Base-by-base conservation (phyloP, 208 protist genomes). In the Trypanosoma conorhini region DNA sequence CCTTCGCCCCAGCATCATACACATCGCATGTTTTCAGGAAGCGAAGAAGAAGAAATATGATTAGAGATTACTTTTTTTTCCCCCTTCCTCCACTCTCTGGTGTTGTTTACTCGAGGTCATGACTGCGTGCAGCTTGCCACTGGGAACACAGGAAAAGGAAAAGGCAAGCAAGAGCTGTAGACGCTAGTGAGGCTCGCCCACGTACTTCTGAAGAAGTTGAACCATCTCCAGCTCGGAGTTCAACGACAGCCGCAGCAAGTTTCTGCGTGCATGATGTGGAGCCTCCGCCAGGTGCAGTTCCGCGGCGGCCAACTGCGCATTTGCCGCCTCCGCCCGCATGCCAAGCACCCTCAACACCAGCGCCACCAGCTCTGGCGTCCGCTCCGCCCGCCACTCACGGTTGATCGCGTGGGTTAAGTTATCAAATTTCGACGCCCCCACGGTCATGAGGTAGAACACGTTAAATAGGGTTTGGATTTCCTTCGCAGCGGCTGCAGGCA, bases 201-300 rank as follows among this genome's bases (percentile, higher is more conserved):
- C 33, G 44, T 76, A 21, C 57, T 76, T n/a, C 57, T 76, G 22
- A 26, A 73, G 35, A 19, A 59, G 62, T 56, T 74, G 42, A 55
- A 74, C 62, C 67, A 72, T 80, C 24, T 77, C 72, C 48, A 91
- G 51, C 67, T 92, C 86, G 5, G 86, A 86, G 30, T 69, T 51
- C 42, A 92, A 62, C 0, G 76, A 70, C 21, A 67, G 61, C 26
- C 71, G 68, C 26, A 88, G 40, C 7, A 89, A 65, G 59, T 76
- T 69, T 60, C 62, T 63, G 30, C 83, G 74, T 19, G 51, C 40
- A 31, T 55, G 35, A 38, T 85, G 38, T 24, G 21, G 21, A 4
- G n/a, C 26, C 24, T 61, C 54, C 17, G 61, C 22, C 31, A 75
- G 56, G 31, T 56, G 5, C 35, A 35, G 2, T 24, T 75, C 60